These are phyloP conservation scores for Setaria italica DNA, from an alignment of 202 grass and related monocot genomes.

Conservation along the genomic window DNA sequence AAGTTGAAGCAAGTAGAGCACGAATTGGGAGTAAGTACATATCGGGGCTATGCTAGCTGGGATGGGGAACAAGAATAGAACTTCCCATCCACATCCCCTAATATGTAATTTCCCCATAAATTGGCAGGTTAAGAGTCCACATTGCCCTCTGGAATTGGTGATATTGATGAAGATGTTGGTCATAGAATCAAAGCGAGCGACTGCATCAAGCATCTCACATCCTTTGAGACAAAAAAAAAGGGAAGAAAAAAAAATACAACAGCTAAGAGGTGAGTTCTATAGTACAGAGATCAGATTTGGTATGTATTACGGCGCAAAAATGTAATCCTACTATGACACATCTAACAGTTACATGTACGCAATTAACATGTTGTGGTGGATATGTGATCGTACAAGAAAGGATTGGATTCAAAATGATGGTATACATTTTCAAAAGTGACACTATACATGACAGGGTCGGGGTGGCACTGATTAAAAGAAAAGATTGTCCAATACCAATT, in stretches of 20 bases:
- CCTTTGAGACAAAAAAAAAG: not conserved
- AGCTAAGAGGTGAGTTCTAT: not conserved
- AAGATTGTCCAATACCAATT: not conserved
- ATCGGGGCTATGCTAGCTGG: not conserved
- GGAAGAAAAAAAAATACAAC: not conserved
- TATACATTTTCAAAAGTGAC: not conserved
- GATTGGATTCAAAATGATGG: not conserved
- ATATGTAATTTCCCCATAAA: not conserved
- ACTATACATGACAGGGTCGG: not conserved
- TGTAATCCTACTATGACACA: not conserved
- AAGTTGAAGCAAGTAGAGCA: not conserved
- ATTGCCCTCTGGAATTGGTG: not conserved
- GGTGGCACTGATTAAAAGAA: not conserved
- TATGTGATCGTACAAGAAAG: not conserved
- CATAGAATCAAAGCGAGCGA: not conserved
- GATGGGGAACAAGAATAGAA: constrained; percentile 1
- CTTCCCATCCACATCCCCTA: constrained; percentile 5
- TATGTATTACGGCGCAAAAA: not conserved
- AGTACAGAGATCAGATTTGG: not conserved
- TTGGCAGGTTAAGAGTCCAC: not conserved
- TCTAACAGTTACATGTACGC: not conserved
- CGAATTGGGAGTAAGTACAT: not conserved
- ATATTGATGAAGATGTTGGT: not conserved
- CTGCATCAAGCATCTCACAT: not conserved
- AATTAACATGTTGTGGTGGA: not conserved